Base-by-base conservation (phyloP, 2,329 filamentous ascomycete species). In the Elsinoe perseae region DNA sequence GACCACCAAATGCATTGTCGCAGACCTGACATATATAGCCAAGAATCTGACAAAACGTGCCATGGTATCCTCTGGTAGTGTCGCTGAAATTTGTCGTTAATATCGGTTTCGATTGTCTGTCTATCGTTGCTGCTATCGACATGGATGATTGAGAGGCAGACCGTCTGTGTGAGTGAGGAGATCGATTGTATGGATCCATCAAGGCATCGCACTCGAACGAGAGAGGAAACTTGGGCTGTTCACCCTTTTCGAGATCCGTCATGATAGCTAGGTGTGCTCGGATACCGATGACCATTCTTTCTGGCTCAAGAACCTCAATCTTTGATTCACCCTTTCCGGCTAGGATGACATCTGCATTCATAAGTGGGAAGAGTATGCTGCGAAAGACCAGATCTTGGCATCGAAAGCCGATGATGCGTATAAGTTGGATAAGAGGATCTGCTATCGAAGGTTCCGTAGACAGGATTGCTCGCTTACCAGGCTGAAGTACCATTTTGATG, bases 271-370 rank as follows among this genome's bases (percentile, higher is more conserved):
- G 77, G 68, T 97, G 98, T 2, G 93, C 88, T 60, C 90, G 83
- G 60, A 98, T 98, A 2, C 91, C 93, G 63, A 98, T 87, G n/a
- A 97, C 92, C 73, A 96, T 95, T 64, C 89, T 86, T 67, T 98
- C 95, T 0, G 95, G 93, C 60, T 98, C 93, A 60, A 98, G 79
- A 66, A 95, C 89, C 66, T 97, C 93, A 25, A 96, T 87, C 66
- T 83, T 90, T 40, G 93, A 74, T 43, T 95, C 88, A 6, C 48
- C 48, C 64, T 85, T 88, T 76, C 77, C 78, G 16, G 84, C 82
- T 16, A 59, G 54, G 23, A 61, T 59, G 12, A 58, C 32, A 27
- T 68, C 67, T 1, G 90, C 89, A 67, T 95, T 95, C 66, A 98
- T 87, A 34, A 98, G 75, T 2, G 92, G 93, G 64, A 96, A 97